phyloP scores from a whole-genome alignment of 2,329 filamentous ascomycete genomes.

The Metarhizium brunneum region DNA sequence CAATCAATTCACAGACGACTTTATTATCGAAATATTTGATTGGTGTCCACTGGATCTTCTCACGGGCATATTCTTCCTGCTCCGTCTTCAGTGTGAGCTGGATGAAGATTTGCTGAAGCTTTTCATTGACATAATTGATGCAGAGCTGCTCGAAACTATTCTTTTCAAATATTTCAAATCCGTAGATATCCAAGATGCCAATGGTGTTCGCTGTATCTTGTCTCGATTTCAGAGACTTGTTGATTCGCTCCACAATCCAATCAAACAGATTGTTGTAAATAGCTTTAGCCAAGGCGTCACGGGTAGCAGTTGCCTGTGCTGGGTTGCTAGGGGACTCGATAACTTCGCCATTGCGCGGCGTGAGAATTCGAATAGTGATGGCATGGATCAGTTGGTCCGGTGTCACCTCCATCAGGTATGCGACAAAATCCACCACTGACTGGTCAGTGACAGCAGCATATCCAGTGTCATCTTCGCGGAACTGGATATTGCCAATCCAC shows the following conservation, averaged over 20 bases:
- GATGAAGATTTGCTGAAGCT: conserved; percentile 98
- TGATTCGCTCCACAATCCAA: conserved; percentile 93
- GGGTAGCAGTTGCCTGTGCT: conserved; percentile 74
- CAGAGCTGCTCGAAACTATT: conserved; percentile 99
- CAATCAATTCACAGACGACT: conserved; percentile 94
- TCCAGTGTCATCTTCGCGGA: conserved; percentile 78
- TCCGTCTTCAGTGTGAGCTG: conserved; percentile 93
- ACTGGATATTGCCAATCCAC: conserved; percentile 92
- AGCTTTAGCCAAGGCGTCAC: conserved; percentile 88
- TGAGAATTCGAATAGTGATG: conserved; percentile 81
- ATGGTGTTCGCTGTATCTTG: conserved; percentile 74
- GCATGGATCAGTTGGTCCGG: conserved; percentile 72
- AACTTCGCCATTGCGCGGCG: conserved; percentile 54
- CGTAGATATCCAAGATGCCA: conserved; percentile 97
- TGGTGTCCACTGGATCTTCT: conserved; percentile 97
- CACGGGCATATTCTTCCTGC: conserved; percentile 91
- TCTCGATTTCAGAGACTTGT: conserved; percentile 74
- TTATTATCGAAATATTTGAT: conserved; percentile 99
- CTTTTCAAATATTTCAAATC: conserved; percentile 98
- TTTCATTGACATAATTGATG: conserved; percentile 99
- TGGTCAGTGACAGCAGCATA: conserved; percentile 82
- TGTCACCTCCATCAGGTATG: conserved; percentile 86
- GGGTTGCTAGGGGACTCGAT: conserved; percentile 75
- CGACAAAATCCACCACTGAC: conserved; percentile 88
- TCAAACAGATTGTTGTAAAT: conserved; percentile 97